Percentiles rank a stretch among this genome's conserved stretches.
Conservation (phyloP, 148 eudicot genomes). For the Tetragonia tetragonoides region DNA sequence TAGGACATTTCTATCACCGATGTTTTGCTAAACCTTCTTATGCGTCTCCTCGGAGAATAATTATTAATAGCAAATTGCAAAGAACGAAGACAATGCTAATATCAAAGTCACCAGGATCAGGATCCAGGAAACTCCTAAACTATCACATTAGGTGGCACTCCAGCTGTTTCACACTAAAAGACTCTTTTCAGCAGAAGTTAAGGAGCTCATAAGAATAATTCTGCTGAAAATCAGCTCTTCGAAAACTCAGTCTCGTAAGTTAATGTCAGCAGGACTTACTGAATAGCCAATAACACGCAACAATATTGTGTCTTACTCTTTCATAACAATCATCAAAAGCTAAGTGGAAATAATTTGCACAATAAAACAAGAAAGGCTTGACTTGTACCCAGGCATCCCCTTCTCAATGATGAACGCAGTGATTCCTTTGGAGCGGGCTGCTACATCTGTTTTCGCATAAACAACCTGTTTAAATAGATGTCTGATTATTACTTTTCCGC, state of each 20-base stretch:
- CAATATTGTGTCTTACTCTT: not conserved
- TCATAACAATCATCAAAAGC: not conserved
- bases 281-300: too few species aligned
- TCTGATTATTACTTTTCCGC: not conserved
- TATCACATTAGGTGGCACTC: not conserved
- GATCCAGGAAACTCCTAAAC: not conserved
- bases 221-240: too few species aligned
- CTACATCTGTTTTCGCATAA: constrained; percentile 83
- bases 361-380: not conserved
- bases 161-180: not conserved
- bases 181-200: not conserved
- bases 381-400: constrained; percentile 83
- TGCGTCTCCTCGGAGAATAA: not conserved
- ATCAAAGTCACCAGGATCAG: not conserved
- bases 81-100: not conserved
- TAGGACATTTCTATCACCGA: not conserved
- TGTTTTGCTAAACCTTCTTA: not conserved
- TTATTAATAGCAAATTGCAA: not conserved
- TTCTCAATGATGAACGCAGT: constrained; percentile 97
- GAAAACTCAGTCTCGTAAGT: too few species aligned
- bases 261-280: too few species aligned
- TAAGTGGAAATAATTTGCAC: constrained; percentile 1
- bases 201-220: not conserved
- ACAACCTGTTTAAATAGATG: constrained; percentile 57
- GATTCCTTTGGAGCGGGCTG: constrained; percentile 85